Evolutionary conservation across 495 filamentous ascomycete genomes (phyloP).

Genomic region (Amphirosellinia nigrospora): DNA sequence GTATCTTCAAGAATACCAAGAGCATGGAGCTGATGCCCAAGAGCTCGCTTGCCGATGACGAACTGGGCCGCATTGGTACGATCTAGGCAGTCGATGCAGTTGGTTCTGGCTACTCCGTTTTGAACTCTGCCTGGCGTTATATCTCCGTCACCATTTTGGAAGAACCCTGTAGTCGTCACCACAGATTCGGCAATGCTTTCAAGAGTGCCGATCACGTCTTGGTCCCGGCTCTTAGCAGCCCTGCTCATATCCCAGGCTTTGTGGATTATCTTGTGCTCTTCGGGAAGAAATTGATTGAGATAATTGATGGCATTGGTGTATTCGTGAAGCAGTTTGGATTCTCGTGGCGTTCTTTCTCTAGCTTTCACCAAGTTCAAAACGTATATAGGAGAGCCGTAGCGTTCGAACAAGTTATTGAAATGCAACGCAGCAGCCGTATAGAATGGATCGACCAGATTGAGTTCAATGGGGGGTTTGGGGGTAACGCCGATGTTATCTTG

Average conservation of each 20-base stretch:
- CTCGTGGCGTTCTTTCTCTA: constrained; percentile 85
- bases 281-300: constrained; percentile 91
- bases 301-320: constrained; percentile 89
- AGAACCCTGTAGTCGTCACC: constrained; percentile 85
- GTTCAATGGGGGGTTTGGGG: constrained; percentile 92
- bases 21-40: constrained; percentile 91
- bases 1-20: constrained; percentile 84
- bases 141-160: constrained; percentile 81
- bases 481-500: constrained; percentile 95
- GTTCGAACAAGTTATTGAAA: constrained; percentile 93
- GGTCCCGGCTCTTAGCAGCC: constrained; percentile 90
- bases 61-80: constrained; percentile 97
- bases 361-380: constrained; percentile 94
- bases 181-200: constrained; percentile 89
- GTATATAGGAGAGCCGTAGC: constrained; percentile 91
- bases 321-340: constrained; percentile 88
- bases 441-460: constrained; percentile 94
- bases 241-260: constrained; percentile 98
- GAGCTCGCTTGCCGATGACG: constrained; percentile 93
- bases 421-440: constrained; percentile 95
- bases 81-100: constrained; percentile 97
- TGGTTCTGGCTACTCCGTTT: constrained; percentile 92
- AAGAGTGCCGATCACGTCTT: constrained; percentile 91
- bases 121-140: constrained; percentile 73
- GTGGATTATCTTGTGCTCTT: constrained; percentile 83